Conservation (phyloP, 2,329 filamentous ascomycete species). For the Paecilomyces dactylethromorphus region DNA sequence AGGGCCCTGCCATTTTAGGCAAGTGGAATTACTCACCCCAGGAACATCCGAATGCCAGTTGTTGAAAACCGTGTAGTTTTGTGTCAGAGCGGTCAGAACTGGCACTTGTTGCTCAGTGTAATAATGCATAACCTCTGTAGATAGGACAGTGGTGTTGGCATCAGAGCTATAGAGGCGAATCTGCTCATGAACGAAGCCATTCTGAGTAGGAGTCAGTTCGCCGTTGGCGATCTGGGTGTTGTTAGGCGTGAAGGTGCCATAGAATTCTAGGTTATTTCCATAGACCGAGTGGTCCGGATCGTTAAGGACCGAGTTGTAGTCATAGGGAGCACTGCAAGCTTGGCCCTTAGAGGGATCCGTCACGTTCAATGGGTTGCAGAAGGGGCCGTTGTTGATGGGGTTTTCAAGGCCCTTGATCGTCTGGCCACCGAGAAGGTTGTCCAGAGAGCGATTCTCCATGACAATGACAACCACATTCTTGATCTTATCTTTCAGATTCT, state of each 20-base stretch:
- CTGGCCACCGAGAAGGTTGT: slow-evolving; percentile 37
- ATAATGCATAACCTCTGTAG: slow-evolving; percentile 39
- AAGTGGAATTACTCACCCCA: slow-evolving; percentile 9
- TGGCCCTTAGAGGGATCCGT: slow-evolving; percentile 15
- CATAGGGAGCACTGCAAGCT: slow-evolving; percentile 27
- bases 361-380: slow-evolving; percentile 36
- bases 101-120: slow-evolving; percentile 37
- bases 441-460: slow-evolving; percentile 36
- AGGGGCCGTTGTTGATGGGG: slow-evolving; percentile 23
- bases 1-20: no score
- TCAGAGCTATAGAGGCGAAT: slow-evolving; percentile 27
- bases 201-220: slow-evolving; percentile 25
- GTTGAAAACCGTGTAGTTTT: slow-evolving; percentile 41
- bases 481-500: slow-evolving; percentile 27
- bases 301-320: slow-evolving; percentile 36
- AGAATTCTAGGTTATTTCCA: slow-evolving; percentile 42
- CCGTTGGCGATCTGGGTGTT: slow-evolving; percentile 29
- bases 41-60: slow-evolving; percentile 37
- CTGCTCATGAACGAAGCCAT: slow-evolving; percentile 40
- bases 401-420: slow-evolving; percentile 31
- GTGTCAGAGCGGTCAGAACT: slow-evolving; percentile 33
- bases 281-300: slow-evolving; percentile 38
- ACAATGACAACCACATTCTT: slow-evolving; percentile 45
- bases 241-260: slow-evolving; percentile 32
- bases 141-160: slow-evolving; percentile 25